Conservation (phyloP, 1,284 basidiomycete genomes). For the Pholiota adiposa region DNA sequence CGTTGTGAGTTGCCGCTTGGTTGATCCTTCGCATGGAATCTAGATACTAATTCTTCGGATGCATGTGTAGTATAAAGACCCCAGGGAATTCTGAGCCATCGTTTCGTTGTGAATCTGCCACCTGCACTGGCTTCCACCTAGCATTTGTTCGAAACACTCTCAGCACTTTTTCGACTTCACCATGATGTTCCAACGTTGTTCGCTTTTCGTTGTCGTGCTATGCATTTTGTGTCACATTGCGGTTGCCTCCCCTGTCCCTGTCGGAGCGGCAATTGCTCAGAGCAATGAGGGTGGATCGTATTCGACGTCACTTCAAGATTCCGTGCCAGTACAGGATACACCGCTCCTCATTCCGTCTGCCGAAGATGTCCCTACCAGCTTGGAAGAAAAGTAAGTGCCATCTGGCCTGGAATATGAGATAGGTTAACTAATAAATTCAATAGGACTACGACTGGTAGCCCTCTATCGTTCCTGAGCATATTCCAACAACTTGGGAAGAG, state of each 20-base stretch:
- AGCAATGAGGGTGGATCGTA: background rate
- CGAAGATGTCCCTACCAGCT: background rate
- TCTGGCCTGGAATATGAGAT: background rate
- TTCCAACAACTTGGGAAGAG: constrained; percentile 9
- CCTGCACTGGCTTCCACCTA: background rate
- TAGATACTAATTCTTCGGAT: background rate
- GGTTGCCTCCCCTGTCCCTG: constrained; percentile 16
- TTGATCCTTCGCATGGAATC: constrained; percentile 17
- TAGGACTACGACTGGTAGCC: background rate
- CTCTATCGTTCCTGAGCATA: constrained; percentile 4
- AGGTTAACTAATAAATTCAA: background rate
- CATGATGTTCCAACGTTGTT: constrained; percentile 18
- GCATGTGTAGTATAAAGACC: constrained; percentile 16
- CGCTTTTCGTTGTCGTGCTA: constrained; percentile 12
- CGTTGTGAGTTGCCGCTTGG: constrained; percentile 20
- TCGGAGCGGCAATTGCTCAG: constrained; percentile 1
- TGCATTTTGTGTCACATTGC: constrained; percentile 15
- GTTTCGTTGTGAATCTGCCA: constrained; percentile 6
- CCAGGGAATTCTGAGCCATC: background rate
- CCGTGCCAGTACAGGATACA: too few relatives aligned
- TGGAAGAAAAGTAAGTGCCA: constrained; percentile 1
- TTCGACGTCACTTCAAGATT: background rate
- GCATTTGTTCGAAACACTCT: background rate
- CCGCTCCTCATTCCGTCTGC: background rate
- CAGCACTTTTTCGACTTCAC: too few relatives aligned